Percentiles rank a stretch among this genome's conserved stretches.
Evolutionary conservation across 2,329 filamentous ascomycete species (phyloP).

Genomic region (Xylaria digitata): DNA sequence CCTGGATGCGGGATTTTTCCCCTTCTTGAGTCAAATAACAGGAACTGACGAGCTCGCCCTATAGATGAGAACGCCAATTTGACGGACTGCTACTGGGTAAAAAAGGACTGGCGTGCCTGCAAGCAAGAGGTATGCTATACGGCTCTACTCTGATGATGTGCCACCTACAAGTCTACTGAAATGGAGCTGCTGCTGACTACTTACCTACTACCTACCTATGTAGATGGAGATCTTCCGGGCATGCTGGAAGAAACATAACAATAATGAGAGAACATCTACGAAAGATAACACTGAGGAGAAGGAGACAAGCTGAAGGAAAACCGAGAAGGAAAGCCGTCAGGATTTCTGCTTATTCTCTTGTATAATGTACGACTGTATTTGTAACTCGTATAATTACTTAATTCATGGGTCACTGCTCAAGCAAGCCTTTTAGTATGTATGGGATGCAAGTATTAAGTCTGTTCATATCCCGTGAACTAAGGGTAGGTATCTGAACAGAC

Average conservation of each 20-base stretch:
- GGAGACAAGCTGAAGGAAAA: neutral
- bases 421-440: neutral
- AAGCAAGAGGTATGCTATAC: slow-evolving; percentile 88
- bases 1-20: slow-evolving; percentile 26
- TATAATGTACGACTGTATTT: slow-evolving; percentile 16
- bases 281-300: slow-evolving; percentile 65
- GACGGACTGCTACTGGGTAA: slow-evolving; percentile 96
- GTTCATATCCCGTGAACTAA: neutral
- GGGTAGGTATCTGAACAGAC: too few species aligned
- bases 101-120: slow-evolving; percentile 94
- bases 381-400: slow-evolving; percentile 4
- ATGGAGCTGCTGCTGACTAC: slow-evolving; percentile 25
- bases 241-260: slow-evolving; percentile 92
- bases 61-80: slow-evolving; percentile 87
- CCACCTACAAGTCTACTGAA: neutral
- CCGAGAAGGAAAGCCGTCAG: neutral
- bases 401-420: neutral
- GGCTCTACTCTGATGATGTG: slow-evolving; percentile 36
- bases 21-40: neutral
- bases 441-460: neutral
- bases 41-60: slow-evolving; percentile 28
- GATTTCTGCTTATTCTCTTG: slow-evolving; percentile 17
- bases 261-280: slow-evolving; percentile 81
- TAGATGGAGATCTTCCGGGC: slow-evolving; percentile 91
- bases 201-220: neutral